Conservation (phyloP, 257 asterid genomes). For the Mentha longifolia region DNA sequence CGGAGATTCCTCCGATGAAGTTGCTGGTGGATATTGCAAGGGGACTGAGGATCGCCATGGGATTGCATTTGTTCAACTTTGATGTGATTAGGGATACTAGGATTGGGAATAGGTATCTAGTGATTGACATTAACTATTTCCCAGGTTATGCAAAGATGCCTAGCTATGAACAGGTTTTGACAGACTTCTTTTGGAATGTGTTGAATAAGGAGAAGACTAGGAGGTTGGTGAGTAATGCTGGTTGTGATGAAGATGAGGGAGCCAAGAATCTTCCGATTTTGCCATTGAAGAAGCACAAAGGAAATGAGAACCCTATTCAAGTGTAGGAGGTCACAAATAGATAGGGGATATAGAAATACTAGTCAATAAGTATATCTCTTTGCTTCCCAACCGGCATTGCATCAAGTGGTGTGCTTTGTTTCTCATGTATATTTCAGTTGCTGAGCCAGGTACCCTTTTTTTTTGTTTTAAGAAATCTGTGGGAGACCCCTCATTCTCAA, state of each 20-base stretch:
- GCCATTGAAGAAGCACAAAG: slow-evolving; percentile 50
- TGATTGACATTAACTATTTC: slow-evolving; percentile 75
- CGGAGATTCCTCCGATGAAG: slow-evolving; percentile 67
- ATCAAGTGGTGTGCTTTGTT: slow-evolving; percentile 45
- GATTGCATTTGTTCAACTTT: slow-evolving; percentile 64
- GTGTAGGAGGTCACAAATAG: slow-evolving; percentile 40
- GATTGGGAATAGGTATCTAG: slow-evolving; percentile 67
- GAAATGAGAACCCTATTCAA: slow-evolving; percentile 49
- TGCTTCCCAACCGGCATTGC: slow-evolving; percentile 50
- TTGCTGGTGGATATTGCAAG: slow-evolving; percentile 61
- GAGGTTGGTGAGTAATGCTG: slow-evolving; percentile 47
- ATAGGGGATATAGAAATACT: slow-evolving; percentile 40
- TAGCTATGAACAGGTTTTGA: slow-evolving; percentile 61
- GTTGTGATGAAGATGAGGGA: slow-evolving; percentile 52
- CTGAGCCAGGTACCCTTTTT: slow-evolving; percentile 27
- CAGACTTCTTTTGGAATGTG: slow-evolving; percentile 67
- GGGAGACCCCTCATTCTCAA: slow-evolving; percentile 51
- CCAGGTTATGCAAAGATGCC: slow-evolving; percentile 90
- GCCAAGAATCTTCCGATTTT: slow-evolving; percentile 39
- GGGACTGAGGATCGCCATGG: slow-evolving; percentile 59
- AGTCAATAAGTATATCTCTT: slow-evolving; percentile 59
- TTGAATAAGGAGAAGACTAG: slow-evolving; percentile 40
- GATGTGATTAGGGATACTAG: slow-evolving; percentile 75
- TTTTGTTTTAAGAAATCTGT: neutral
- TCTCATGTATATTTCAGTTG: slow-evolving; percentile 62